Base-by-base conservation (phyloP, 257 asterid genomes). In the Euphrasia confusa region DNA sequence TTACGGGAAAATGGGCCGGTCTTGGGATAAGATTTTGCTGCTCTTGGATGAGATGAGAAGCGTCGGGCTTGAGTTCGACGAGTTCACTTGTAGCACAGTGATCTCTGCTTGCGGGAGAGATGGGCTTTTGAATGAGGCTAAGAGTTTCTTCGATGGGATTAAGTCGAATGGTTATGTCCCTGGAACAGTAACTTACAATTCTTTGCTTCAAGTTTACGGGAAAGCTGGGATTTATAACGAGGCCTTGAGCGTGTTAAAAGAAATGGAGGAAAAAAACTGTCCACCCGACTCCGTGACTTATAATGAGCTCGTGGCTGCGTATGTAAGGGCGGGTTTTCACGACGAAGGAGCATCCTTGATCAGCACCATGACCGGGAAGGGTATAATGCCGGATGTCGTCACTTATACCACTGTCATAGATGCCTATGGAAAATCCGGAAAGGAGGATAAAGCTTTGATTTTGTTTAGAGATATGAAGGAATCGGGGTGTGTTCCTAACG, bases 81-180 rank as follows among this genome's bases (percentile, higher is more conserved):
- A 92, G 67, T 92, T 92, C 69, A 92, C 99, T 63, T 89, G 96
- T 74, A 92, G 99, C 78, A 92, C 96, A 13, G 97, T 92, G 67
- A 77, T 92, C 62, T 75, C 99, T 21, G 97, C 97, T 0, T 92
- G 95, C 79, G 97, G 96, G 47, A 81, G 99, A 74, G 94, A 92
- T 61, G 97, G 97, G 42, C 64, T 89, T 77, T 65, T 89, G 76
- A 83, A 80, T 49, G 97, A 92, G 77, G 99, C 99, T 3, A 86
- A 86, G 74, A 76, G 67, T 47, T 92, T 92, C 81, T 79, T 92
- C 28, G 66, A 77, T 50, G 94, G 78, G 33, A 80, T 92, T 47
- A 89, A 89, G 83, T 66, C 68, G 50, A 84, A 74, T 37, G 96
- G 97, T 21, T 89, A 77, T 54, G 72, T 80, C 1, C 94, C 95